Conservation (phyloP, 192 early-diverging fungal genomes). For the Coemansia guatemalensis region DNA sequence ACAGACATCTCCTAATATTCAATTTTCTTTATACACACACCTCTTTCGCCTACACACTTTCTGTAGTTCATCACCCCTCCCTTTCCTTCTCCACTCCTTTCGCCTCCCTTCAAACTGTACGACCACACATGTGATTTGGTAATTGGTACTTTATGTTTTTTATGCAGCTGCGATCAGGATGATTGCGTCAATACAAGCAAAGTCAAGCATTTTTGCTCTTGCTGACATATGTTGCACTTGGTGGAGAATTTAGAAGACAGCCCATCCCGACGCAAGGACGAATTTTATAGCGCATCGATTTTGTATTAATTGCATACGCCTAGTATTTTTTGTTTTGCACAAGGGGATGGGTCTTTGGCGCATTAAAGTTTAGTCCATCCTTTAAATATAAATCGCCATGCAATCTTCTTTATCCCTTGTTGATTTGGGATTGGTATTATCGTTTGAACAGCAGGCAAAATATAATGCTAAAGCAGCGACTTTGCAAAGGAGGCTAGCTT, state of each 20-base stretch:
- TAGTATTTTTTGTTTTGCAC: too few relatives aligned
- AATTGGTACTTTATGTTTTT: constrained; percentile 9
- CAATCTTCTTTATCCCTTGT: too few relatives aligned
- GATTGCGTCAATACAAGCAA: neutral
- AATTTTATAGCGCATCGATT: neutral
- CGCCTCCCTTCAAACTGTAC: neutral
- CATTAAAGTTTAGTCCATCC: too few relatives aligned
- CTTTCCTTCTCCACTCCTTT: neutral
- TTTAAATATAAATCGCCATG: too few relatives aligned
- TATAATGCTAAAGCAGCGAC: constrained; percentile 18
- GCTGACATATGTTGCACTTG: neutral
- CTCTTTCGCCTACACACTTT: neutral
- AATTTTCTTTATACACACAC: neutral
- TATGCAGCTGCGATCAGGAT: neutral
- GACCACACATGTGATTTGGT: constrained; percentile 9
- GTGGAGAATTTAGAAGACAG: neutral
- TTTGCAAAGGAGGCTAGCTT: constrained; percentile 33
- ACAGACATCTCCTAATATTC: constrained; percentile 6
- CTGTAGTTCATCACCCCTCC: constrained; percentile 9
- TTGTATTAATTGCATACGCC: neutral
- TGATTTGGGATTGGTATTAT: too few relatives aligned
- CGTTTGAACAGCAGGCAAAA: neutral
- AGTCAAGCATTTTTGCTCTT: neutral
- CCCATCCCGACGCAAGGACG: neutral
- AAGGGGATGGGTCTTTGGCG: too few relatives aligned